Evolutionary conservation across 1,139 yeast genomes (phyloP), one percentile per base, ranked within the genome.

Genomic region (Fermentozyma sake): DNA sequence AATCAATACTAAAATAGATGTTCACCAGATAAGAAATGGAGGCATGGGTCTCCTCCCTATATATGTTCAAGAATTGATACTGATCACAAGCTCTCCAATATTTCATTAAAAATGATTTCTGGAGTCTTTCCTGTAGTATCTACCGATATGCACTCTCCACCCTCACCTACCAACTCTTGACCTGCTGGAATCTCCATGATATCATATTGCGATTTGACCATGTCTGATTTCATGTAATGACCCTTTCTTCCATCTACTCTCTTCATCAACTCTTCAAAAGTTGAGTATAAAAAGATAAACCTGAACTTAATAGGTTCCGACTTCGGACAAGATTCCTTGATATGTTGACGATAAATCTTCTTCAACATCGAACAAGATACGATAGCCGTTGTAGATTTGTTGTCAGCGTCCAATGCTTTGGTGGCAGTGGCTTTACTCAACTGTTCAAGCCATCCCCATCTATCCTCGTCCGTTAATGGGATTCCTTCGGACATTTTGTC

Each of bases 291-390:
- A 46, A 89, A 81, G 21, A 86, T 62, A 52, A 81, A 80, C 26
- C 72, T 52, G 40, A 81, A 73, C 16, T 50, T 51, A n/a, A 72
- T 60, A 1, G 27, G 31, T 3, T 15, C 18, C 8, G 20, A 8
- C n/a, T 6, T 6, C 7, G 7, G 7, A 16, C 18, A 9, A 9
- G 18, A 9, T 9, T 12, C 13, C 32, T 52, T 52, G 18, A 91
- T 68, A 31, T 59, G 61, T 20, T 80, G 76, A 34, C 98, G 68
- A 54, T 91, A 91, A 12, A 50, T 54, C 38, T 68, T 65, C 56
- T 89, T 89, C 51, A 91, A 65, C 49, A 91, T 79, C 1, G 96
- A 87, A 50, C 98, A 91, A 2, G 95, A 74, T 2, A 82, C 82
- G 9, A 91, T 71, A 6, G 73, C 55, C 0, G 48, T 38, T 2